Base-by-base conservation (phyloP, 306 rosid genomes). In the Arachis hypogaea region DNA sequence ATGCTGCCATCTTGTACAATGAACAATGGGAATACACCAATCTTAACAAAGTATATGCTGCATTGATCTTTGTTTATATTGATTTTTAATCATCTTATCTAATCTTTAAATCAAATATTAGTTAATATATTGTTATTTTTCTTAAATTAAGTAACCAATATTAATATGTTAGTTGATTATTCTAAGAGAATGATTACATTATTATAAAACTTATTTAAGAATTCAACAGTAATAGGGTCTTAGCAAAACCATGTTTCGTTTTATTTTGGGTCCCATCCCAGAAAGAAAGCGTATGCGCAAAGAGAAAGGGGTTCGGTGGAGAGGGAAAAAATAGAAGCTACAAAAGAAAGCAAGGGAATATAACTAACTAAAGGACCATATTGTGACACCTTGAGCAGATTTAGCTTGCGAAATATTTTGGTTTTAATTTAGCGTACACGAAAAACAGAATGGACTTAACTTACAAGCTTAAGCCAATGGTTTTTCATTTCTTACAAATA, bases 351-450 rank as follows among this genome's bases (percentile, higher is more conserved):
- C 38, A 18, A 47, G 58, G 36, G 59, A 14, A 30, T 8, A 66
- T 7, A 2, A 73, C 38, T 16, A 33, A 33, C 38, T 18, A 59
- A 14, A 79, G 60, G 22, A 40, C 51, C 4, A 46, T 46, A 10
- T 8, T 46, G 2, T 8, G 51, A 68, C 38, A 44, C n/a, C 8
- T 74, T 46, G 59, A 74, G 62, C 9, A 3, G 30, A 40, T 59
- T 33, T 67, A 72, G 68, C 68, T 77, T 60, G n/a, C 59, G 9
- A 55, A 50, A 44, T 56, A 66, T 71, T 42, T 18, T 18, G 43
- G 11, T 51, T 29, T 52, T 71, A 65, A 51, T 71, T 43, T 66
- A 7, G 57, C 85, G 75, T 76, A 52, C 71, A 76, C 74, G 78
- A 40, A 72, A 76, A 54, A 63, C 69, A 28, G 42, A 63, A 33